These are phyloP conservation scores for Cornus controversa DNA, from an alignment of 148 eudicot species.

Conservation along the genomic window DNA sequence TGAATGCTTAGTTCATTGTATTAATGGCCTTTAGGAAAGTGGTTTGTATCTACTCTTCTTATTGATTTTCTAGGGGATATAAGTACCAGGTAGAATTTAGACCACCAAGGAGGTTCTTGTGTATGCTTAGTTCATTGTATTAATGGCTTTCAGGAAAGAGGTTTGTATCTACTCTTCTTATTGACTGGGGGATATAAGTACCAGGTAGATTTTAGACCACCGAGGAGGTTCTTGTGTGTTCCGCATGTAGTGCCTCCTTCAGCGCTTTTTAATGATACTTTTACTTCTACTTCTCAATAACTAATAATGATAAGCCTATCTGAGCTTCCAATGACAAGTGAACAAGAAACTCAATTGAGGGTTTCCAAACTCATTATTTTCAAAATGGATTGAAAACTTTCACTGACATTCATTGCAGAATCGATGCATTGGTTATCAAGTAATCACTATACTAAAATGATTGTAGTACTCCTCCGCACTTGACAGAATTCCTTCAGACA, in stretches of 20 bases:
- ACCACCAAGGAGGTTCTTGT: background rate
- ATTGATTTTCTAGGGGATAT: background rate
- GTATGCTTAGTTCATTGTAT: too few relatives aligned
- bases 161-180: too few relatives aligned
- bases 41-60: background rate
- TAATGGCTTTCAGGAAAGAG: too few relatives aligned
- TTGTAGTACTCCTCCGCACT: too few relatives aligned
- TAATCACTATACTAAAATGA: too few relatives aligned
- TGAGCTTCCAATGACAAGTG: too few relatives aligned
- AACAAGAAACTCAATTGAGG: too few relatives aligned
- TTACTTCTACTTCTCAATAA: background rate
- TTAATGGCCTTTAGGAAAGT: background rate
- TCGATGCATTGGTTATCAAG: background rate
- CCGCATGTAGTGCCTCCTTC: background rate
- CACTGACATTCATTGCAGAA: background rate
- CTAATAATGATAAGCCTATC: too few relatives aligned
- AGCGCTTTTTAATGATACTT: background rate
- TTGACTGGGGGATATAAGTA: too few relatives aligned
- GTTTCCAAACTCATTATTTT: too few relatives aligned
- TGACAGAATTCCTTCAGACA: too few relatives aligned
- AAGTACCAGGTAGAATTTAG: background rate
- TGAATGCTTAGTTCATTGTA: background rate
- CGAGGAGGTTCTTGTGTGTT: background rate
- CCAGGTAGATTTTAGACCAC: background rate
- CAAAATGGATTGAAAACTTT: too few relatives aligned